These are phyloP conservation scores for Phytophthora constricta DNA, from an alignment of 352 stramenopile genomes.

Conservation along the genomic window DNA sequence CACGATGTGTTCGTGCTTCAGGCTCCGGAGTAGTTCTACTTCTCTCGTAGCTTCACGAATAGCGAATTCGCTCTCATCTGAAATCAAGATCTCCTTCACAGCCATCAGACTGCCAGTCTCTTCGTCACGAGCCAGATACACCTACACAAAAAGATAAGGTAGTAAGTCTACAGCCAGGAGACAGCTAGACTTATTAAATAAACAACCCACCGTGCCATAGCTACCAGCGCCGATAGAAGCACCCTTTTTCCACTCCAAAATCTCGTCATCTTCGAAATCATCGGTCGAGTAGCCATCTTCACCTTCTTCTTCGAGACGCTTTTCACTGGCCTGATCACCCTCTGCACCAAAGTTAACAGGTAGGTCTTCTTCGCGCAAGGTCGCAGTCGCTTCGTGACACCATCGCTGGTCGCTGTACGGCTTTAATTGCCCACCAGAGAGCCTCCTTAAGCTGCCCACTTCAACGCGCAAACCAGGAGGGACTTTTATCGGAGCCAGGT, in stretches of 20 bases:
- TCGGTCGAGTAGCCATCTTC: conserved; percentile 50
- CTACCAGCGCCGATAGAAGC: conserved; percentile 66
- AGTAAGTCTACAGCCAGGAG: too few relatives aligned
- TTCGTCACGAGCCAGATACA: conserved; percentile 93
- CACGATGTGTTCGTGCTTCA: conserved; percentile 93
- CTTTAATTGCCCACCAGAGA: conserved; percentile 8
- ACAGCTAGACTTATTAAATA: too few relatives aligned
- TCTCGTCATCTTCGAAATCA: conserved; percentile 56
- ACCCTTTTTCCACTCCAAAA: conserved; percentile 64
- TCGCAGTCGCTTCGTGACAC: conserved; percentile 21
- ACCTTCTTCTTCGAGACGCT: conserved; percentile 4
- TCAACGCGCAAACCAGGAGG: conserved; percentile 10
- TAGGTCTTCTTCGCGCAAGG: conserved; percentile 7
- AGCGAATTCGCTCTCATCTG: conserved; percentile 47
- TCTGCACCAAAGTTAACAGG: not conserved
- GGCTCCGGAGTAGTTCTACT: conserved; percentile 86
- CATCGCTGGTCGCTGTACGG: conserved; percentile 4
- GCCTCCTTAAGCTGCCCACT: conserved; percentile 10
- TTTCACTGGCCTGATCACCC: conserved; percentile 11
- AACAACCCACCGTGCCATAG: conserved; percentile 58
- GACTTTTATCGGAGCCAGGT: conserved; percentile 9
- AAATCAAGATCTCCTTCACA: conserved; percentile 69
- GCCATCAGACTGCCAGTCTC: conserved; percentile 88
- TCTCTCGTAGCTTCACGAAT: conserved; percentile 63
- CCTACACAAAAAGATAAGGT: conserved; percentile 23